phyloP scores from a whole-genome alignment of 768 basidiomycete genomes.

The Tulasnella sp. region DNA sequence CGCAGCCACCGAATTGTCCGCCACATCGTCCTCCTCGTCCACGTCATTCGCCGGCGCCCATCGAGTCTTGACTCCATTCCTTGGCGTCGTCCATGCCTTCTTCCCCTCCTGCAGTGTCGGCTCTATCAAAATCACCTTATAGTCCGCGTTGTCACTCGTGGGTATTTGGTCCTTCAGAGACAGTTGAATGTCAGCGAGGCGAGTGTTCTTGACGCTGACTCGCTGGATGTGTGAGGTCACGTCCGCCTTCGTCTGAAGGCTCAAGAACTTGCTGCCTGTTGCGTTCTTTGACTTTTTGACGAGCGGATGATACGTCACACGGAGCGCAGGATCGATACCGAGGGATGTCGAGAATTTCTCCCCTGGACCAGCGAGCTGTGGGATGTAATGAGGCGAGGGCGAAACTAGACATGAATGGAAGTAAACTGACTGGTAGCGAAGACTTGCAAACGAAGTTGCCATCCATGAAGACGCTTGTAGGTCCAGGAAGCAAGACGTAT shows the following conservation, averaged over 20 bases:
- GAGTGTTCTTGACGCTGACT: constrained; percentile 18
- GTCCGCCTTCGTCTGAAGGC: constrained; percentile 10
- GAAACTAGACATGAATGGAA: background rate
- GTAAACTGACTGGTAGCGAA: constrained; percentile 8
- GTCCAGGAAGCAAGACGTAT: constrained; percentile 14
- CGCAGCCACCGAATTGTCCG: too few species aligned
- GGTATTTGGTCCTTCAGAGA: constrained; percentile 18
- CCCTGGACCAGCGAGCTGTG: constrained; percentile 6
- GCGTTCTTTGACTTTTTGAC: constrained; percentile 4
- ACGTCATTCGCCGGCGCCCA: too few species aligned
- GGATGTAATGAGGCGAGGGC: background rate
- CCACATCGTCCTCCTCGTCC: too few species aligned
- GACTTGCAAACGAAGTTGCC: constrained; percentile 20
- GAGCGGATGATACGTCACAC: constrained; percentile 18
- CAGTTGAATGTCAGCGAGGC: background rate
- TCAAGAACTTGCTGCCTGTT: background rate
- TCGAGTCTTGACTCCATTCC: too few species aligned
- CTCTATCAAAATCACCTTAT: constrained; percentile 15
- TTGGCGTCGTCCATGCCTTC: too few species aligned
- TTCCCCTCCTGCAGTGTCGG: background rate
- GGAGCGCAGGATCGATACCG: constrained; percentile 18
- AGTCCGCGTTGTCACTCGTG: constrained; percentile 12
- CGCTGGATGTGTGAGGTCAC: constrained; percentile 14
- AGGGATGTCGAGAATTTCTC: constrained; percentile 18
- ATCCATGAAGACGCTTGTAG: constrained; percentile 18